phyloP scores from a whole-genome alignment of 139 green algal genomes.

The Pleodorina starrii region DNA sequence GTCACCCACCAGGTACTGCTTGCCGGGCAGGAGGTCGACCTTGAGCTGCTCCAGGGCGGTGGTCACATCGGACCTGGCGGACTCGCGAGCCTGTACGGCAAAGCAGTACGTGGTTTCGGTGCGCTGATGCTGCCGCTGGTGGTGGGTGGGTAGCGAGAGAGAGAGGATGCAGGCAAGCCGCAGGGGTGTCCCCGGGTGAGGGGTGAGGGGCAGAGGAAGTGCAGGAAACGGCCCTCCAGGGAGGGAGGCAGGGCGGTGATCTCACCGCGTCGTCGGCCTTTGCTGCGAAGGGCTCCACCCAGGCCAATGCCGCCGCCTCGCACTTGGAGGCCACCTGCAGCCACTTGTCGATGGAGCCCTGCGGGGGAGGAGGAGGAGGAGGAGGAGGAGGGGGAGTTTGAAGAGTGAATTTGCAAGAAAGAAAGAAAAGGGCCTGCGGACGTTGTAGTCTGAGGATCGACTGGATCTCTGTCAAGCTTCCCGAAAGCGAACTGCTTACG shows the following conservation, averaged over 20 bases:
- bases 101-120: neutral
- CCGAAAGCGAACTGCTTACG: too few relatives aligned
- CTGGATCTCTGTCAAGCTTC: too few relatives aligned
- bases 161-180: too few relatives aligned
- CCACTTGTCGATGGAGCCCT: slow-evolving; percentile 72
- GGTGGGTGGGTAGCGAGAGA: neutral
- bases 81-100: slow-evolving; percentile 31
- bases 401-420: too few relatives aligned
- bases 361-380: neutral
- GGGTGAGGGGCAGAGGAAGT: too few relatives aligned
- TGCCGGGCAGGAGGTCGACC: slow-evolving; percentile 44
- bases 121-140: neutral
- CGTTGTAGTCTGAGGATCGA: too few relatives aligned
- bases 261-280: slow-evolving; percentile 53
- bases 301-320: slow-evolving; percentile 63
- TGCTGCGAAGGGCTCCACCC: slow-evolving; percentile 67
- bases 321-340: slow-evolving; percentile 59
- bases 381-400: too few relatives aligned
- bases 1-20: slow-evolving; percentile 54
- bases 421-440: too few relatives aligned
- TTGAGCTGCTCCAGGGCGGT: slow-evolving; percentile 57
- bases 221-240: too few relatives aligned
- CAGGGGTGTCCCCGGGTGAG: too few relatives aligned
- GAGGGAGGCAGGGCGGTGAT: too few relatives aligned
- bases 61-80: slow-evolving; percentile 7